Percentiles rank a stretch among this genome's conserved stretches.
Conservation (phyloP, 768 basidiomycete species). For the Leccinum subgranulosum region DNA sequence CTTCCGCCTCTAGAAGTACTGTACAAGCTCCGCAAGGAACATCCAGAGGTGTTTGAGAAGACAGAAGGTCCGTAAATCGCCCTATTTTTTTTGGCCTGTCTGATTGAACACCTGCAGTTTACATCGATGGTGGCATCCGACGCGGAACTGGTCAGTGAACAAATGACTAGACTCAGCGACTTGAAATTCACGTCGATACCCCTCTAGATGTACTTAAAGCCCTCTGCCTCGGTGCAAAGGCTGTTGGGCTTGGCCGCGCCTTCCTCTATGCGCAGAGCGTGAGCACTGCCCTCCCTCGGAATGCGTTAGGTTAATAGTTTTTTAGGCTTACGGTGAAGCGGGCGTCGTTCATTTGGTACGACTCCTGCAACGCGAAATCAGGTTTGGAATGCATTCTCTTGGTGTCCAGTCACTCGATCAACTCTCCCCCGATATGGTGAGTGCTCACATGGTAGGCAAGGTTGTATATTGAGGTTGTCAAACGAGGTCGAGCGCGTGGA, state of each 20-base stretch:
- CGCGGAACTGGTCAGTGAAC: slow-evolving; percentile 66
- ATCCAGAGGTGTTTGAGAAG: slow-evolving; percentile 71
- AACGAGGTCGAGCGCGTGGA: slow-evolving; percentile 59
- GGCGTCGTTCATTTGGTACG: slow-evolving; percentile 65
- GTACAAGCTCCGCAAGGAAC: slow-evolving; percentile 64
- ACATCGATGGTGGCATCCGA: slow-evolving; percentile 75
- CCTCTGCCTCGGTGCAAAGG: slow-evolving; percentile 82
- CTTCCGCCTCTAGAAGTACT: slow-evolving; percentile 78
- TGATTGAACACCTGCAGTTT: slow-evolving; percentile 46
- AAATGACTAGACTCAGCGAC: neutral
- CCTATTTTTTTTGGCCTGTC: neutral
- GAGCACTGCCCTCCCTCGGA: slow-evolving; percentile 20
- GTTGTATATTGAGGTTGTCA: slow-evolving; percentile 1
- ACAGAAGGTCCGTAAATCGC: slow-evolving; percentile 51
- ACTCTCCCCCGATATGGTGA: slow-evolving; percentile 72
- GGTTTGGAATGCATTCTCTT: slow-evolving; percentile 69
- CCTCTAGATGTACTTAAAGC: slow-evolving; percentile 79
- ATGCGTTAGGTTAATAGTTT: slow-evolving; percentile 3
- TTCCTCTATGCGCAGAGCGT: slow-evolving; percentile 88
- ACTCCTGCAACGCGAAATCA: slow-evolving; percentile 76
- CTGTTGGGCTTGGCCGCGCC: slow-evolving; percentile 81
- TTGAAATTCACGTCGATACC: neutral
- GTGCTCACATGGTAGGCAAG: slow-evolving; percentile 12
- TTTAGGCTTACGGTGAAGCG: slow-evolving; percentile 69
- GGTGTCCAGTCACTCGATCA: slow-evolving; percentile 66